Percentiles rank a stretch among this genome's conserved stretches.
phyloP scores from a whole-genome alignment of 2,329 filamentous ascomycete species.

The Tolypocladium paradoxum region DNA sequence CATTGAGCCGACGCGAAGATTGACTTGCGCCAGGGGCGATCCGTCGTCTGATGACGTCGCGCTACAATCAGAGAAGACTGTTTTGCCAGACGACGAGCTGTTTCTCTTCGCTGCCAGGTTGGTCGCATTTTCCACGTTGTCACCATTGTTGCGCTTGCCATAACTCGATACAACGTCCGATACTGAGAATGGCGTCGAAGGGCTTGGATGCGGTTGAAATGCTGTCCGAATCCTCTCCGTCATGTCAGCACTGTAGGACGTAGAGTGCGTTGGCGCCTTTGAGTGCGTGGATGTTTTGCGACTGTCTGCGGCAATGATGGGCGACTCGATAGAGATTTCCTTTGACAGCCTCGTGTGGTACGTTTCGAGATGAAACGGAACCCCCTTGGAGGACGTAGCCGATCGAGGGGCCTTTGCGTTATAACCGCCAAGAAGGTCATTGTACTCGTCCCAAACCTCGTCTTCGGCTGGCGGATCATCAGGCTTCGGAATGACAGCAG shows the following conservation, averaged over 20 bases:
- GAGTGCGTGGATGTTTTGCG: slow-evolving; percentile 21
- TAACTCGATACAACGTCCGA: slow-evolving; percentile 23
- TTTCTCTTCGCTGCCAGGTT: slow-evolving; percentile 15
- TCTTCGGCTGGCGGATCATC: slow-evolving; percentile 61
- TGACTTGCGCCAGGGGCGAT: slow-evolving; percentile 58
- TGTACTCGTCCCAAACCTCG: slow-evolving; percentile 90
- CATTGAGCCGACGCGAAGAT: slow-evolving; percentile 68
- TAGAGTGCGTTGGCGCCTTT: slow-evolving; percentile 31
- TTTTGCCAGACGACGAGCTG: slow-evolving; percentile 19
- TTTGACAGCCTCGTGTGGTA: slow-evolving; percentile 28
- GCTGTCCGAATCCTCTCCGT: slow-evolving; percentile 39
- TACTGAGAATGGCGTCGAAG: slow-evolving; percentile 31
- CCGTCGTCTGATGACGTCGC: slow-evolving; percentile 43
- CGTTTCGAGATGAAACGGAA: slow-evolving; percentile 45
- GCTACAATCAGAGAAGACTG: slow-evolving; percentile 31
- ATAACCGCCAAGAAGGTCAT: slow-evolving; percentile 70
- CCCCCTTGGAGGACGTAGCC: slow-evolving; percentile 43
- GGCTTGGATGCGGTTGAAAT: slow-evolving; percentile 30
- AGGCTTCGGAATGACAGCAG: slow-evolving; percentile 53
- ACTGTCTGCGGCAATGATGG: slow-evolving; percentile 27
- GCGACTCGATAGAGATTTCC: slow-evolving; percentile 33
- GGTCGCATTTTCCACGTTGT: neutral
- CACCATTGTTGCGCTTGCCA: neutral
- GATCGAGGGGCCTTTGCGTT: slow-evolving; percentile 34
- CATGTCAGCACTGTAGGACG: slow-evolving; percentile 44